phyloP scores from a whole-genome alignment of 2,329 filamentous ascomycete species.

The Penicillium sp. region DNA sequence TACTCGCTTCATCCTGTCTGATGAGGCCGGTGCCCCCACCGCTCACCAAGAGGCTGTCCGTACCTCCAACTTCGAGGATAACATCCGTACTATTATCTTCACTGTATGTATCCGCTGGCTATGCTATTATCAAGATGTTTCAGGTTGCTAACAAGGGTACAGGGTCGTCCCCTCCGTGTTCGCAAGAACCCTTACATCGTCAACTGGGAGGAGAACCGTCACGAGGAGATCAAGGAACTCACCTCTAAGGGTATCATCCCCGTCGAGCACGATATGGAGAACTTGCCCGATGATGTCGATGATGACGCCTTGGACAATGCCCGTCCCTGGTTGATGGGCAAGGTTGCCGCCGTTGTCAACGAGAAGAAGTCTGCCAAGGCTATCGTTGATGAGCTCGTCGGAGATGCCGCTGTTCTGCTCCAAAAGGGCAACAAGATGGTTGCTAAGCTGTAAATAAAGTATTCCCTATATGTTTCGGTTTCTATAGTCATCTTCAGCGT shows the following conservation, averaged over 20 bases:
- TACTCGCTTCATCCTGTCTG: slow-evolving; percentile 88
- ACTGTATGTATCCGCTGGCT: slow-evolving; percentile 51
- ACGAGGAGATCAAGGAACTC: slow-evolving; percentile 86
- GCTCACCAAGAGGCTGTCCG: slow-evolving; percentile 93
- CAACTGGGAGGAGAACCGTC: slow-evolving; percentile 94
- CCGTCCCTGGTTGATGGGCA: slow-evolving; percentile 91
- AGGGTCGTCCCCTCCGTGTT: slow-evolving; percentile 86
- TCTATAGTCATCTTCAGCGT: slow-evolving; percentile 10
- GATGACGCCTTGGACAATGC: slow-evolving; percentile 91
- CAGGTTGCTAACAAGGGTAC: slow-evolving; percentile 16
- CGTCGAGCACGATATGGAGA: slow-evolving; percentile 91
- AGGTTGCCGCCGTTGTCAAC: slow-evolving; percentile 89
- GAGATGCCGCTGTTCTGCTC: slow-evolving; percentile 71
- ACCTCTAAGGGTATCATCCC: slow-evolving; percentile 86
- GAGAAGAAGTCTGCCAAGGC: slow-evolving; percentile 88
- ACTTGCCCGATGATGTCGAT: slow-evolving; percentile 66
- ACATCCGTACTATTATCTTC: slow-evolving; percentile 96
- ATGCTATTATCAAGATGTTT: not conserved
- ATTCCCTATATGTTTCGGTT: not conserved
- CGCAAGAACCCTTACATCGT: slow-evolving; percentile 90
- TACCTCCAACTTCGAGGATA: slow-evolving; percentile 91
- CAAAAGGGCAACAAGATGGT: slow-evolving; percentile 65
- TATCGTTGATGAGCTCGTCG: slow-evolving; percentile 91
- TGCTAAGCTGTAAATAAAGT: slow-evolving; percentile 62
- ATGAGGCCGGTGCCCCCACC: slow-evolving; percentile 91